Conservation (phyloP, 768 basidiomycete species). For the Fomitopsis serialis region DNA sequence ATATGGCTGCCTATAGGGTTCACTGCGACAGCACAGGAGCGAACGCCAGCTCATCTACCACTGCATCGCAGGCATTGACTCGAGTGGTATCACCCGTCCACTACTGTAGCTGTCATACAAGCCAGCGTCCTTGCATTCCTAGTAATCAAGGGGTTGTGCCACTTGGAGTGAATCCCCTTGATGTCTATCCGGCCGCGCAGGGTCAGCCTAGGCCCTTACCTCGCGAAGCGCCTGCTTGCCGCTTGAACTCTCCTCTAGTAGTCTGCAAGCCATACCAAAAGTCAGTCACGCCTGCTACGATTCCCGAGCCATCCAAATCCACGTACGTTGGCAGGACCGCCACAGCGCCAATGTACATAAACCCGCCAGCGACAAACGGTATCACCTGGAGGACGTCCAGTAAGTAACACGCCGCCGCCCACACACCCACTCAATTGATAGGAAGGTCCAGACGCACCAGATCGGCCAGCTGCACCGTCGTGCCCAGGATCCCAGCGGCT, state of each 20-base stretch:
- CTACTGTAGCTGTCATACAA: too few species aligned
- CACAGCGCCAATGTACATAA: slow-evolving; percentile 90
- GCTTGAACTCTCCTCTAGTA: slow-evolving; percentile 85
- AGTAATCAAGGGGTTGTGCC: too few species aligned
- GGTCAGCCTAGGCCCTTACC: slow-evolving; percentile 37
- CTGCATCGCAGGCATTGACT: too few species aligned
- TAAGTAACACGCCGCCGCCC: background rate
- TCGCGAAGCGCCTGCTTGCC: slow-evolving; percentile 87
- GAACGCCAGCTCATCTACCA: too few species aligned
- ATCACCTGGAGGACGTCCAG: slow-evolving; percentile 54
- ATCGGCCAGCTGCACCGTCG: slow-evolving; percentile 73
- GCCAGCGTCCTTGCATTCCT: too few species aligned
- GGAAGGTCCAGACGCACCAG: slow-evolving; percentile 52
- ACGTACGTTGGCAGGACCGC: slow-evolving; percentile 87
- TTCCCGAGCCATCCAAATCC: background rate
- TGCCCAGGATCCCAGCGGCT: slow-evolving; percentile 76
- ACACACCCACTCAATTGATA: background rate
- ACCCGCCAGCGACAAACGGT: slow-evolving; percentile 86
- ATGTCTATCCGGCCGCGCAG: too few species aligned
- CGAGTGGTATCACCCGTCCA: too few species aligned
- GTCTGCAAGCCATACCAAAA: slow-evolving; percentile 33
- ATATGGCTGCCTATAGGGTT: too few species aligned
- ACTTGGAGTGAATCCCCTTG: too few species aligned
- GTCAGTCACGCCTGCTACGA: background rate
- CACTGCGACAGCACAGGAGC: too few species aligned